Evolutionary conservation across 2,329 filamentous ascomycete genomes (phyloP), one percentile per base, ranked within the genome.

Genomic region (Fusarium veterinarium): DNA sequence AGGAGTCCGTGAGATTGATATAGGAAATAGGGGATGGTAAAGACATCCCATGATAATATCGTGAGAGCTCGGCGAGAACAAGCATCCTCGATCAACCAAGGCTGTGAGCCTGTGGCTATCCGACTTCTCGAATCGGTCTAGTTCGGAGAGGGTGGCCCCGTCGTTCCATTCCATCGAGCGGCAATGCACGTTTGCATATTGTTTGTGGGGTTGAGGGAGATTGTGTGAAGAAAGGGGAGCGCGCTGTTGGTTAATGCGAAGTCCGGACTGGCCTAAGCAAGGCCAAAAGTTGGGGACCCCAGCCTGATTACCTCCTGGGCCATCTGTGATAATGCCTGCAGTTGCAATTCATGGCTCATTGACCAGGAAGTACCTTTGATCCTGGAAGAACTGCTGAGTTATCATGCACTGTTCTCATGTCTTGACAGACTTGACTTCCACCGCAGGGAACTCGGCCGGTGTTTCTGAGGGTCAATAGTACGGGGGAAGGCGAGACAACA

Each of bases 271-370:
- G 56, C 53, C 45, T 42, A 44, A 25, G 41, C 30, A 48, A 44
- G 59, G 55, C 37, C 44, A 73, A 64, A 74, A 74, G 71, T 69
- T 68, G 71, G 71, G 59, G 71, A 64, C 69, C 62, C 69, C 67
- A 60, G 37, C 49, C 41, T 63, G 57, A 41, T 59, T 62, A 38
- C 33, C 37, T 56, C 44, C 49, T 55, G 55, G 60, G 31, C 37
- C 38, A 44, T 41, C 48, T 37, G 17, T 52, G 33, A 38, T 45
- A 42, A 66, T 66, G 42, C 63, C 63, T 49, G 63, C n/a, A 65
- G 59, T 60, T 44, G 63, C 38, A 65, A 62, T 57, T 44, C 30
- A 57, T 67, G 28, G 25, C 59, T 66, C 45, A 52, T 45, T 28
- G 51, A 35, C 60, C 35, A 65, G 42, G 66, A 65, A 52, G 31